These are phyloP conservation scores for Aspergillus versicolor DNA, from an alignment of 2,329 filamentous ascomycete species.

Conservation along the genomic window DNA sequence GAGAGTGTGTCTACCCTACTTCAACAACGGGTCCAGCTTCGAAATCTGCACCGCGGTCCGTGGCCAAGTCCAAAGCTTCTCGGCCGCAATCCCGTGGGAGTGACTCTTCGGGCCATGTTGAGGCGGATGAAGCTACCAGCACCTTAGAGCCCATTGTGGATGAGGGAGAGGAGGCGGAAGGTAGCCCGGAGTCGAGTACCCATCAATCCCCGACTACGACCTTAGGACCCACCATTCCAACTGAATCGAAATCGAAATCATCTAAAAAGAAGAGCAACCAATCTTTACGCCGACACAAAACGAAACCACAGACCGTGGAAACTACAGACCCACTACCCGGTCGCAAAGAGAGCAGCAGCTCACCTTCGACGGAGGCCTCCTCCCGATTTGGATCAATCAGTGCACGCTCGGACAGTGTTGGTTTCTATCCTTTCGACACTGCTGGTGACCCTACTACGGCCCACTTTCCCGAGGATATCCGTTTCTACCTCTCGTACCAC, in stretches of 20 bases:
- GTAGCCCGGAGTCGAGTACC: slow-evolving; percentile 21
- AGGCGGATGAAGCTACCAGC: slow-evolving; percentile 40
- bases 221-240: slow-evolving; percentile 18
- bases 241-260: slow-evolving; percentile 21
- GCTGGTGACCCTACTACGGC: slow-evolving; percentile 24
- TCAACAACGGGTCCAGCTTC: slow-evolving; percentile 43
- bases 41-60: slow-evolving; percentile 41
- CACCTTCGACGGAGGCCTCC: slow-evolving; percentile 53
- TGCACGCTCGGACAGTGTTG: slow-evolving; percentile 32
- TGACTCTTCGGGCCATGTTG: slow-evolving; percentile 53
- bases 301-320: slow-evolving; percentile 22
- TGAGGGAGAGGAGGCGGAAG: slow-evolving; percentile 38
- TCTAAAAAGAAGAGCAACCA: slow-evolving; percentile 31
- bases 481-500: slow-evolving; percentile 77
- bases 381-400: slow-evolving; percentile 36
- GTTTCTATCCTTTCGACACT: slow-evolving; percentile 25
- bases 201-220: slow-evolving; percentile 21
- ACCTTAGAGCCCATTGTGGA: slow-evolving; percentile 45
- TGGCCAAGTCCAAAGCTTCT: slow-evolving; percentile 42
- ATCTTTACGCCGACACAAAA: slow-evolving; percentile 28
- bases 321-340: slow-evolving; percentile 37
- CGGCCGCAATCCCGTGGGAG: slow-evolving; percentile 44
- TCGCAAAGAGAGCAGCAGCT: slow-evolving; percentile 48
- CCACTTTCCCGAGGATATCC: slow-evolving; percentile 61
- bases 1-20: slow-evolving; percentile 87